These are phyloP conservation scores for Pichia sp. DNA, from an alignment of 1,139 yeast species.

Conservation along the genomic window DNA sequence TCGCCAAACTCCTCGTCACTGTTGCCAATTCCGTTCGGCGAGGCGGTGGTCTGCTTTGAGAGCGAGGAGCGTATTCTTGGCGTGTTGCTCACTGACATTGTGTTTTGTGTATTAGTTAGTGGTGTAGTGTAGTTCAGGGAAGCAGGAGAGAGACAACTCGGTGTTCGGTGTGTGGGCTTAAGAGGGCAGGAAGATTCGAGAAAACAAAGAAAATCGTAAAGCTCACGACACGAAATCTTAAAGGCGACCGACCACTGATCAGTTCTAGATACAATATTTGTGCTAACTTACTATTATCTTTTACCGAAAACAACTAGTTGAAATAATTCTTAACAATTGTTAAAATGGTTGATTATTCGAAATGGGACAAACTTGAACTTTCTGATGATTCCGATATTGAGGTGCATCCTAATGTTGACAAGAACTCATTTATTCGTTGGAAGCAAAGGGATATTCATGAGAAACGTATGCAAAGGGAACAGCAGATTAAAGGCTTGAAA, in stretches of 20 bases:
- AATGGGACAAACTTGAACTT: constrained; percentile 94
- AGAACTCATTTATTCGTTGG: constrained; percentile 87
- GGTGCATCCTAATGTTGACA: constrained; percentile 97
- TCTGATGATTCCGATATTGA: constrained; percentile 96
- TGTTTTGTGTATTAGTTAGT: not conserved
- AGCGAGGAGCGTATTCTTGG: constrained; percentile 13
- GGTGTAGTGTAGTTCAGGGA: not conserved
- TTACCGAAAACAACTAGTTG: constrained; percentile 3
- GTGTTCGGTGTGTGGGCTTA: not conserved
- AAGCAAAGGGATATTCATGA: constrained; percentile 97
- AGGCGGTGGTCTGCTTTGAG: constrained; percentile 4
- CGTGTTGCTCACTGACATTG: constrained; percentile 8
- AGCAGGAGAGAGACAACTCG: not conserved
- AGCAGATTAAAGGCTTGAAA: constrained; percentile 66
- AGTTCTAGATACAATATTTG: too few species aligned
- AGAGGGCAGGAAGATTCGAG: not conserved
- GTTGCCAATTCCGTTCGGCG: not conserved
- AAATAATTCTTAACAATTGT: not conserved
- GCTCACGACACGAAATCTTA: too few species aligned
- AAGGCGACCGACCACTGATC: too few species aligned
- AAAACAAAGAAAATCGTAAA: not conserved
- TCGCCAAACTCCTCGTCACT: not conserved
- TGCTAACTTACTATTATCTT: too few species aligned
- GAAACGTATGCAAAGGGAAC: constrained; percentile 72
- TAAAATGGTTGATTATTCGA: constrained; percentile 83